These are phyloP conservation scores for Atkinsonella texensis DNA, from an alignment of 2,329 filamentous ascomycete species.

Conservation along the genomic window DNA sequence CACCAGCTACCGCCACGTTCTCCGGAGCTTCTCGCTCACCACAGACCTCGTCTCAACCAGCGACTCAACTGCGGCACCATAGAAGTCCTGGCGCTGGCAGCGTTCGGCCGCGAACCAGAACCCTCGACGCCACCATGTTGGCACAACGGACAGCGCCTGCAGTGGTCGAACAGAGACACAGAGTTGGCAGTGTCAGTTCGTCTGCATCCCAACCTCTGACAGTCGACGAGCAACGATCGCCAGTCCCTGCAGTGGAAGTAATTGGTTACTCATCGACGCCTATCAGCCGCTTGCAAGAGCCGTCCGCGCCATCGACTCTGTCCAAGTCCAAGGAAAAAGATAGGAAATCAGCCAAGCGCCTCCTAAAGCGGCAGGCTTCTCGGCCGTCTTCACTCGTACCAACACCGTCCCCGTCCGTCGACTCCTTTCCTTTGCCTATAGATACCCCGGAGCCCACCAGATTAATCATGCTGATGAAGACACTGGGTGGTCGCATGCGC, in stretches of 20 bases:
- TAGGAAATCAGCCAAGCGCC: slow-evolving; percentile 38
- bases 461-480: slow-evolving; percentile 65
- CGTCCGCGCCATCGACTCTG: slow-evolving; percentile 12
- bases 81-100: slow-evolving; percentile 20
- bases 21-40: neutral
- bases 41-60: slow-evolving; percentile 1
- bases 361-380: slow-evolving; percentile 43
- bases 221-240: slow-evolving; percentile 34
- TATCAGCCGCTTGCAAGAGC: slow-evolving; percentile 23
- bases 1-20: neutral
- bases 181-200: slow-evolving; percentile 61
- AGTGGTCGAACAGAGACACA: slow-evolving; percentile 42
- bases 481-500: slow-evolving; percentile 65
- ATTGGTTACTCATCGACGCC: slow-evolving; percentile 29
- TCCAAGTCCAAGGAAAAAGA: slow-evolving; percentile 12
- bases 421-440: slow-evolving; percentile 47
- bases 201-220: slow-evolving; percentile 40
- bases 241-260: slow-evolving; percentile 29
- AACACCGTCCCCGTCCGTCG: slow-evolving; percentile 43
- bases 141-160: slow-evolving; percentile 28
- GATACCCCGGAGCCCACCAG: slow-evolving; percentile 58
- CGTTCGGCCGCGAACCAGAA: slow-evolving; percentile 43
- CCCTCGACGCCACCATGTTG: slow-evolving; percentile 43
- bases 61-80: slow-evolving; percentile 14
- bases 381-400: slow-evolving; percentile 47